Evolutionary conservation across 495 filamentous ascomycete species (phyloP), one percentile per base, ranked within the genome.

Genomic region (Aspergillus sparsus): DNA sequence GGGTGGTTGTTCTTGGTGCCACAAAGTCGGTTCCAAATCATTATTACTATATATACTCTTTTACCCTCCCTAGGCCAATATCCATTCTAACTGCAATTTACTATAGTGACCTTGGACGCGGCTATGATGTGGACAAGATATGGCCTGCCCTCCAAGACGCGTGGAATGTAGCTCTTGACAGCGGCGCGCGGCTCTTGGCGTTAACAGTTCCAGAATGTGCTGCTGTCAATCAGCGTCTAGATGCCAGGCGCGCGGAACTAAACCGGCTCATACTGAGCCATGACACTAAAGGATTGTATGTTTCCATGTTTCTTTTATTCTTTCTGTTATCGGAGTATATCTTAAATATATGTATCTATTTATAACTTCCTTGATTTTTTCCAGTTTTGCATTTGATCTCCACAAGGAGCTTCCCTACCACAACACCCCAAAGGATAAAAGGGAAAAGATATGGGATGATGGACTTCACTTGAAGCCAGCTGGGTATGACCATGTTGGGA

Each of bases 401-500:
- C 65, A 75, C 54, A 64, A 61, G 0, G 71, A 70, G n/a, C 65
- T 88, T 0, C 81, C 82, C 0, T 87, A 82, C 63, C 79, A 77
- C 54, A 53, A 57, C n/a, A 74, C 87, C 67, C 55, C 68, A 3
- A 62, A 72, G 8, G 53, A 70, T 6, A 78, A 81, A 57, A 65
- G 76, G 15, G 53, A 74, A 5, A 69, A 68, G 41, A 79, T 84
- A 53, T 87, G 84, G 80, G 80, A 85, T 62, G 86, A 89, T 74
- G 80, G 78, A 13, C 56, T 88, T 27, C 86, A 89, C 70, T 74
- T 88, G 46, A 85, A 79, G 7, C 67, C 77, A 3, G 72, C 67
- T 21, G 86, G 86, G 11, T 88, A 89, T 72, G 75, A 83, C 55
- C 55, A 79, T 47, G 81, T 89, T 61, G 86, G 86, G 0, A 52